Conservation (phyloP, 2,329 filamentous ascomycete species). For the Blastomyces parvus region DNA sequence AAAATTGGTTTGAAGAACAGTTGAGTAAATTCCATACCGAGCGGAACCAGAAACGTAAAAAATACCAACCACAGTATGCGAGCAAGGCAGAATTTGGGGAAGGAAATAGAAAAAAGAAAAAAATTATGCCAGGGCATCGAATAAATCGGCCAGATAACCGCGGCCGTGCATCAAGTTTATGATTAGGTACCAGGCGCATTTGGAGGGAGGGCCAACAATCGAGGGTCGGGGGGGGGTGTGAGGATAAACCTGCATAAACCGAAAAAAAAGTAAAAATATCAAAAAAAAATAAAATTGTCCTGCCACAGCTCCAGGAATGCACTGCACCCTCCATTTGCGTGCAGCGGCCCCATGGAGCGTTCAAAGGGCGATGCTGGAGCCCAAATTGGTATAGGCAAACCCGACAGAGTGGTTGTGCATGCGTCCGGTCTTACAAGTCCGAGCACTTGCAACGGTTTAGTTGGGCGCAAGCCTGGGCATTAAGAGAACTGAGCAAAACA, state of each 20-base stretch:
- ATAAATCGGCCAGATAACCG: slow-evolving; percentile 11
- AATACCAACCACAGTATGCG: slow-evolving; percentile 7
- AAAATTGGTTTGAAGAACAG: slow-evolving; percentile 7
- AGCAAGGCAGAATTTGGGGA: slow-evolving; percentile 9
- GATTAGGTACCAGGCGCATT: slow-evolving; percentile 6
- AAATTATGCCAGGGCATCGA: slow-evolving; percentile 10
- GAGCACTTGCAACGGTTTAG: background rate
- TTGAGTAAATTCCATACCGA: background rate
- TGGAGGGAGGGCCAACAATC: background rate
- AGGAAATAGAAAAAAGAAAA: background rate
- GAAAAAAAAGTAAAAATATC: background rate
- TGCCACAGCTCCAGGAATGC: slow-evolving; percentile 1
- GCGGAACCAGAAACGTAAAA: slow-evolving; percentile 2
- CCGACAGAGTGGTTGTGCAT: slow-evolving; percentile 4
- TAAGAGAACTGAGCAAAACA: background rate
- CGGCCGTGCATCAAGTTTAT: slow-evolving; percentile 1
- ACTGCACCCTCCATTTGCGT: background rate
- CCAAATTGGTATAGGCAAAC: slow-evolving; percentile 5
- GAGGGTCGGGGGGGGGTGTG: background rate
- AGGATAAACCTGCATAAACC: background rate
- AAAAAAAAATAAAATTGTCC: background rate
- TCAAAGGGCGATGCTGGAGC: background rate
- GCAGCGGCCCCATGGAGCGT: background rate
- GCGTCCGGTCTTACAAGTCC: background rate
- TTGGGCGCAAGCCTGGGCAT: background rate